Base-by-base conservation (phyloP, 192 early-diverging fungal species). In the Anaeromyces robustus region DNA sequence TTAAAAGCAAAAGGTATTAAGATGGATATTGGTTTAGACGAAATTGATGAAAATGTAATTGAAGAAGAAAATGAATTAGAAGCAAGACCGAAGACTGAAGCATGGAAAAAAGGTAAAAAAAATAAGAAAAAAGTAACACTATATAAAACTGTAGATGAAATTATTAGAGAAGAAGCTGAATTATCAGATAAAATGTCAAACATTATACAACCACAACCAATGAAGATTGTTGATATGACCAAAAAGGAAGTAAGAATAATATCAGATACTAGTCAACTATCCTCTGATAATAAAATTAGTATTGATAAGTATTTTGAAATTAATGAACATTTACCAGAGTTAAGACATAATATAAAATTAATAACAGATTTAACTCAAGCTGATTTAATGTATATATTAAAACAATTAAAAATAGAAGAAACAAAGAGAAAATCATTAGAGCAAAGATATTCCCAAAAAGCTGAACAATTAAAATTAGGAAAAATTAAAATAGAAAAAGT, bases 221-320 rank as follows among this genome's bases (percentile, higher is more conserved):
- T 89, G 81, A 96, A 94, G 83, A 93, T 96, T 79, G 84, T 95
- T 41, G 95, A 96, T 84, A 94, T 96, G 94, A 94, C 93, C 0
- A 93, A 93, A 19, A 87, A 88, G 77, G 87, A 91, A 43, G 89
- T 87, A 78, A 83, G 86, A 52, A 83, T 84, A 43, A 80, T 87
- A 34, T 29, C 78, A 4, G 86, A 77, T 37, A 83, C n/a, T 77
- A 82, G 82, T 85, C 19, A 83, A 78, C 80, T 90, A 30, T 81
- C 86, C 19, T 85, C 87, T 0, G 82, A 86, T 11, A 89, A 85
- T 28, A 85, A 87, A 32, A 88, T 87, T 80, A 85, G 86, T n/a
- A 88, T 87, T 26, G 85, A 11, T 78, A 89, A 14, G 85, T 68
- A 68, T n/a, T 68, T 86, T 79, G 88, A 92, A 37, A 81, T 89